Conservation (phyloP, 2,329 filamentous ascomycete species). For the Berkeleyomyces rouxiae region DNA sequence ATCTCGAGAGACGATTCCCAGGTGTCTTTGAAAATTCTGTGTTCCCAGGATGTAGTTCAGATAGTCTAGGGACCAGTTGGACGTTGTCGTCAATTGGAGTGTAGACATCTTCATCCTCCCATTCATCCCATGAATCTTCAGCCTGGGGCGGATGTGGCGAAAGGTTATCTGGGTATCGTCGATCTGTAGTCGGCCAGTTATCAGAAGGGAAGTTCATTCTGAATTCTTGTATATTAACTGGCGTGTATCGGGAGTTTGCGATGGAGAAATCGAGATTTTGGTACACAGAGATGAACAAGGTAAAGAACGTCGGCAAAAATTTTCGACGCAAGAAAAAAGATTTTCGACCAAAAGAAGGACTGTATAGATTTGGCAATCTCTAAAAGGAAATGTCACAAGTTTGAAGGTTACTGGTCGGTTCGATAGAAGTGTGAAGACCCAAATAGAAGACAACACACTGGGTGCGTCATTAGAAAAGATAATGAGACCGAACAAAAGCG, state of each 20-base stretch:
- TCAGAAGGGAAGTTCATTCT: not conserved
- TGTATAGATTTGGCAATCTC: not conserved
- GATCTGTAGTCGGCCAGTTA: not conserved
- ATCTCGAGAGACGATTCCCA: conserved; percentile 17
- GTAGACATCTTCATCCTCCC: conserved; percentile 28
- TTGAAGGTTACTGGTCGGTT: not conserved
- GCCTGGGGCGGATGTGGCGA: not conserved
- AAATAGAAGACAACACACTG: not conserved
- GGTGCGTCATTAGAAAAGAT: not conserved
- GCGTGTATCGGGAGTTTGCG: not conserved
- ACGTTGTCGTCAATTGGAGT: conserved; percentile 23
- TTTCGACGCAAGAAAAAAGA: not conserved
- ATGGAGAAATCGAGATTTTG: not conserved
- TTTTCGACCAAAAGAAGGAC: not conserved
- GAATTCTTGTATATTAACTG: no score
- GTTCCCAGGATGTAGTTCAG: not conserved
- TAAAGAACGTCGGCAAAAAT: not conserved
- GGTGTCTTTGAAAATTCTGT: not conserved
- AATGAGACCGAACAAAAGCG: not conserved
- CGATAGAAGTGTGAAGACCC: not conserved
- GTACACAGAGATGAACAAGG: not conserved
- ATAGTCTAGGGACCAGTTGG: conserved; percentile 17
- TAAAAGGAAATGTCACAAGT: not conserved
- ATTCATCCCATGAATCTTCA: conserved; percentile 32
- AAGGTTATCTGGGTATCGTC: not conserved